Conservation (phyloP, 2,329 filamentous ascomycete species). For the Mollisia scopiformis region DNA sequence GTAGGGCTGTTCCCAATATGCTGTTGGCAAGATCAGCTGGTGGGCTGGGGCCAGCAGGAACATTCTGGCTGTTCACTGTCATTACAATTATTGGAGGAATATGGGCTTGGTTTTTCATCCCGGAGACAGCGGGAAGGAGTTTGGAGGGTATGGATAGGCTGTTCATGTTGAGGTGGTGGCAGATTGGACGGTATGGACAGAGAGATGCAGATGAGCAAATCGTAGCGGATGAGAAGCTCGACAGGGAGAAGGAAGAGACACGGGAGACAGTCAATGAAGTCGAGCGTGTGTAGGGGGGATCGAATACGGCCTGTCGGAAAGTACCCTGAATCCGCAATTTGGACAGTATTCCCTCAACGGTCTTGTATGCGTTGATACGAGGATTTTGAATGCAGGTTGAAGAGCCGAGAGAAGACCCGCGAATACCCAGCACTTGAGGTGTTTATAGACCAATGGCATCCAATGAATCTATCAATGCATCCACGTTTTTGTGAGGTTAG, state of each 20-base stretch:
- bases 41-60: slow-evolving; percentile 59
- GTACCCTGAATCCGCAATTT: not conserved
- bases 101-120: slow-evolving; percentile 75
- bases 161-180: slow-evolving; percentile 75
- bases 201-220: slow-evolving; percentile 53
- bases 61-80: slow-evolving; percentile 75
- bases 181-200: slow-evolving; percentile 59
- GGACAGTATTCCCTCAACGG: not conserved
- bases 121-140: slow-evolving; percentile 69
- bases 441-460: not conserved
- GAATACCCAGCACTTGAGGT: not conserved
- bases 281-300: not conserved
- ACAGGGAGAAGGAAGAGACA: slow-evolving; percentile 46
- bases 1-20: slow-evolving; percentile 75
- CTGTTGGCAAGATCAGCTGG: slow-evolving; percentile 54
- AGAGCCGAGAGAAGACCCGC: not conserved
- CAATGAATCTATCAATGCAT: not conserved
- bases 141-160: slow-evolving; percentile 73
- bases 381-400: not conserved
- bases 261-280: slow-evolving; percentile 32
- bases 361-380: too few species aligned
- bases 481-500: not conserved
- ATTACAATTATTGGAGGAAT: slow-evolving; percentile 68
- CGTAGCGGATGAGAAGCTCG: slow-evolving; percentile 35
- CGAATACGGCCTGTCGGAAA: not conserved